Evolutionary conservation across 768 basidiomycete species (phyloP).

Genomic region (Boletus coccyginus): DNA sequence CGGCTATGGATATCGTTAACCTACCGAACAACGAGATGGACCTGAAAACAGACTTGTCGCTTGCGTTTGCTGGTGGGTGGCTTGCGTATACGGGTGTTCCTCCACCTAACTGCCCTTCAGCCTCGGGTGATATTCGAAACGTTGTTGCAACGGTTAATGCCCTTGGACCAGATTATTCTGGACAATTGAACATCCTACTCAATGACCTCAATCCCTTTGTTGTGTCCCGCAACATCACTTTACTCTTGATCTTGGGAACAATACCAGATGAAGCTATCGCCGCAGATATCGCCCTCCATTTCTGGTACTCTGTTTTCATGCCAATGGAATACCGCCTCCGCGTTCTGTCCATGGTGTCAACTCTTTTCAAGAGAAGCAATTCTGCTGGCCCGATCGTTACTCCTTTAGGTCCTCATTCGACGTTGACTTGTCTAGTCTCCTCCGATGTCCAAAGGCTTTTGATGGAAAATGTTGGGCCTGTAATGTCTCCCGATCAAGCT

Average conservation of each 20-base stretch:
- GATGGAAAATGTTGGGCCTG: conserved; percentile 12
- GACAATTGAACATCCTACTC: conserved; percentile 37
- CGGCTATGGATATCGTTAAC: conserved; percentile 34
- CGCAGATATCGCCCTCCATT: conserved; percentile 45
- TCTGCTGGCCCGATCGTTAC: conserved; percentile 1
- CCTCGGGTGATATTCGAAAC: conserved; percentile 50
- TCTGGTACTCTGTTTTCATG: conserved; percentile 47
- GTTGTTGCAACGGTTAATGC: conserved; percentile 41
- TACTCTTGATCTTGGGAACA: conserved; percentile 42
- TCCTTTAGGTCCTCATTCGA: conserved; percentile 14
- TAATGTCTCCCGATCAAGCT: conserved; percentile 21
- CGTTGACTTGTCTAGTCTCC: conserved; percentile 14
- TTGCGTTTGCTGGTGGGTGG: conserved; percentile 25
- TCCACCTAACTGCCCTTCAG: conserved; percentile 22
- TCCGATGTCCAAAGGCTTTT: conserved; percentile 8
- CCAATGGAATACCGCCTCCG: conserved; percentile 32
- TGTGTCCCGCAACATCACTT: conserved; percentile 39
- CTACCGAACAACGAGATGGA: conserved; percentile 21
- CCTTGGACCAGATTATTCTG: conserved; percentile 41
- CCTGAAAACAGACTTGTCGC: conserved; percentile 16
- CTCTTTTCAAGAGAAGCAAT: conserved; percentile 10
- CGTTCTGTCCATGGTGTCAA: conserved; percentile 19
- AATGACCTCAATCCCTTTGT: conserved; percentile 37
- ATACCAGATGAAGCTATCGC: conserved; percentile 32
- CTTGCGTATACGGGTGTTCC: neutral